Evolutionary conservation across 768 basidiomycete species (phyloP).

Genomic region (Chalciporus sphaerocephalus): DNA sequence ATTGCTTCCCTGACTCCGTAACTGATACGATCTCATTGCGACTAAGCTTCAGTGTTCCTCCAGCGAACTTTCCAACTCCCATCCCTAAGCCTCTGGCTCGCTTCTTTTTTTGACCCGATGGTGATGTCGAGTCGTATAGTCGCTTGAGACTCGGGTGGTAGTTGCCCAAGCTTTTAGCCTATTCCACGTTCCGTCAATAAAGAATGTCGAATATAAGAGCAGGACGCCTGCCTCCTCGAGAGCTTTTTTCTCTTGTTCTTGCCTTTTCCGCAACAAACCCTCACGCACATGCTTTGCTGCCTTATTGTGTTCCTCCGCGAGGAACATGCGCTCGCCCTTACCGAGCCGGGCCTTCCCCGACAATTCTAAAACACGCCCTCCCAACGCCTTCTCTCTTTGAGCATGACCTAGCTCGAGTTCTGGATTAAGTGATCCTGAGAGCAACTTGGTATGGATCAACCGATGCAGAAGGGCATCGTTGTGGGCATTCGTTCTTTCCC

Average conservation of each 20-base stretch:
- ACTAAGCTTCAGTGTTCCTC: slow-evolving; percentile 64
- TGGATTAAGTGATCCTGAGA: slow-evolving; percentile 67
- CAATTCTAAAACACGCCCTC: slow-evolving; percentile 73
- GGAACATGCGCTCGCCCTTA: slow-evolving; percentile 62
- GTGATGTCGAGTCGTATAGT: slow-evolving; percentile 45
- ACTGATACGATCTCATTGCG: slow-evolving; percentile 51
- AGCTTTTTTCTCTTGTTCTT: slow-evolving; percentile 46
- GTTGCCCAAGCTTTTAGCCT: slow-evolving; percentile 84
- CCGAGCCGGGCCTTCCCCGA: slow-evolving; percentile 66
- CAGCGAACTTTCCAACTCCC: slow-evolving; percentile 74
- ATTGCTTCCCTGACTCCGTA: slow-evolving; percentile 19
- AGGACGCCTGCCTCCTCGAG: slow-evolving; percentile 61
- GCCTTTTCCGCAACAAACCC: slow-evolving; percentile 60
- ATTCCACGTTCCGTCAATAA: slow-evolving; percentile 5
- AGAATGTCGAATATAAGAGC: not conserved
- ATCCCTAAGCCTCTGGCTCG: slow-evolving; percentile 65
- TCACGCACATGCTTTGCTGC: slow-evolving; percentile 71
- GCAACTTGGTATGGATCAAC: slow-evolving; percentile 72
- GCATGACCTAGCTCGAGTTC: slow-evolving; percentile 62
- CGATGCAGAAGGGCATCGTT: slow-evolving; percentile 78
- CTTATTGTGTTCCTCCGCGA: slow-evolving; percentile 60
- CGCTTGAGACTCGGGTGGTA: slow-evolving; percentile 78
- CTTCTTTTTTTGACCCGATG: slow-evolving; percentile 34
- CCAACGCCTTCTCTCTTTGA: slow-evolving; percentile 67
- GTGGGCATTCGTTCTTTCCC: slow-evolving; percentile 60